phyloP scores from a whole-genome alignment of 2,329 filamentous ascomycete genomes.

The Talaromyces rugulosus region DNA sequence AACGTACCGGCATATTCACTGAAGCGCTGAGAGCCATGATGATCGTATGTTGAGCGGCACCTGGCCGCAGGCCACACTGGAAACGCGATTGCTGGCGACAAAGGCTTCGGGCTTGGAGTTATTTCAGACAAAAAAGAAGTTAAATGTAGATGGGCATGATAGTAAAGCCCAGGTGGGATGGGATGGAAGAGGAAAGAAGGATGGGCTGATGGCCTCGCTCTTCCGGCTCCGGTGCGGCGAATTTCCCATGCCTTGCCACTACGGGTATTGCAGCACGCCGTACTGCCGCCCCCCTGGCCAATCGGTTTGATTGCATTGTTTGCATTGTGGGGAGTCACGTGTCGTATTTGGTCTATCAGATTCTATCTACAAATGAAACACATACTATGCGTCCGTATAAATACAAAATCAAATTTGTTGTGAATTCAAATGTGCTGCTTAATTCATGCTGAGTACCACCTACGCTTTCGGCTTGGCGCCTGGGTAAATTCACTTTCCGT shows the following conservation, averaged over 20 bases:
- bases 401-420: background rate
- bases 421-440: background rate
- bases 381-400: no score
- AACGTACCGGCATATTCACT: constrained; percentile 44
- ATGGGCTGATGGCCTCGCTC: constrained; percentile 11
- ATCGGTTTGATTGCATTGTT: background rate
- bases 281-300: constrained; percentile 7
- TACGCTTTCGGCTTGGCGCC: background rate
- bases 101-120: background rate
- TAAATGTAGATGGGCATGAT: constrained; percentile 15
- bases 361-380: no score
- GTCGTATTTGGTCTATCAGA: background rate
- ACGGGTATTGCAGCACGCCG: constrained; percentile 16
- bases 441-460: background rate
- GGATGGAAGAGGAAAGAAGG: constrained; percentile 12
- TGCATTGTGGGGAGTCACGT: background rate
- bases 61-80: constrained; percentile 26
- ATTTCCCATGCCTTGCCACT: constrained; percentile 31
- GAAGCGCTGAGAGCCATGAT: constrained; percentile 52
- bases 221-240: constrained; percentile 25
- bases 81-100: background rate
- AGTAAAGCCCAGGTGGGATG: constrained; percentile 7
- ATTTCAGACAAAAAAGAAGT: constrained; percentile 12
- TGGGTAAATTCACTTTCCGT: background rate
- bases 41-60: constrained; percentile 34